Evolutionary conservation across 2,329 filamentous ascomycete species (phyloP).

Genomic region (Neonectria neomacrospora): DNA sequence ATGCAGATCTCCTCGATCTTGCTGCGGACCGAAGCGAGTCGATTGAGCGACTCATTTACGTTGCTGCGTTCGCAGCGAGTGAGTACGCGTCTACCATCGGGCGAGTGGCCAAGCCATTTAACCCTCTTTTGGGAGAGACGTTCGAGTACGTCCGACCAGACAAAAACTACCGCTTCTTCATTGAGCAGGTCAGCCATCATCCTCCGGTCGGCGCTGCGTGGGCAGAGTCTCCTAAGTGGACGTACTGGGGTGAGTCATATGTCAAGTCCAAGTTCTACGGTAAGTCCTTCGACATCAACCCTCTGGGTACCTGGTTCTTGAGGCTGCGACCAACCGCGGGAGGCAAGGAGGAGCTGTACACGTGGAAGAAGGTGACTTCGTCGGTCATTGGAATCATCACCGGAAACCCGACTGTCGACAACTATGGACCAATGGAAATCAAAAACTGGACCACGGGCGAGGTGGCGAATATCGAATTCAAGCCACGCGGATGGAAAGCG

Average conservation of each 20-base stretch:
- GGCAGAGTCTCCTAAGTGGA: conserved; percentile 93
- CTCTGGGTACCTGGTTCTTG: conserved; percentile 96
- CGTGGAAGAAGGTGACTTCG: conserved; percentile 98
- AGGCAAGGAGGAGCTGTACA: conserved; percentile 87
- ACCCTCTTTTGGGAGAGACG: conserved; percentile 93
- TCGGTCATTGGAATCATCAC: conserved; percentile 99
- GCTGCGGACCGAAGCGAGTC: conserved; percentile 88
- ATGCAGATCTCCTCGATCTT: conserved; percentile 89
- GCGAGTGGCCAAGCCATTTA: conserved; percentile 97
- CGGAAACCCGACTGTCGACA: conserved; percentile 95
- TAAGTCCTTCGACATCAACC: conserved; percentile 97
- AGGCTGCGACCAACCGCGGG: conserved; percentile 80
- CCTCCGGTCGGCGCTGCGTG: conserved; percentile 93
- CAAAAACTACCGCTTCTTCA: conserved; percentile 98
- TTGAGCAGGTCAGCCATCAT: conserved; percentile 98
- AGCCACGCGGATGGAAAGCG: conserved; percentile 94
- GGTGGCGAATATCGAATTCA: conserved; percentile 90
- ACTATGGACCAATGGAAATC: conserved; percentile 96
- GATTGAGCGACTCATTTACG: conserved; percentile 91
- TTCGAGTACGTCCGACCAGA: conserved; percentile 97
- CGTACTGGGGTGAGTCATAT: conserved; percentile 95
- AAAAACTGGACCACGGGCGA: conserved; percentile 98
- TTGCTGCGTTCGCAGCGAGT: conserved; percentile 93
- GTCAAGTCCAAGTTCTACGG: conserved; percentile 98
- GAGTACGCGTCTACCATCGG: conserved; percentile 98